A percentile compares a stretch with the other conserved stretches of the same genome.
Conservation (phyloP, 2,329 filamentous ascomycete genomes). For the Aspergillus tamarii region DNA sequence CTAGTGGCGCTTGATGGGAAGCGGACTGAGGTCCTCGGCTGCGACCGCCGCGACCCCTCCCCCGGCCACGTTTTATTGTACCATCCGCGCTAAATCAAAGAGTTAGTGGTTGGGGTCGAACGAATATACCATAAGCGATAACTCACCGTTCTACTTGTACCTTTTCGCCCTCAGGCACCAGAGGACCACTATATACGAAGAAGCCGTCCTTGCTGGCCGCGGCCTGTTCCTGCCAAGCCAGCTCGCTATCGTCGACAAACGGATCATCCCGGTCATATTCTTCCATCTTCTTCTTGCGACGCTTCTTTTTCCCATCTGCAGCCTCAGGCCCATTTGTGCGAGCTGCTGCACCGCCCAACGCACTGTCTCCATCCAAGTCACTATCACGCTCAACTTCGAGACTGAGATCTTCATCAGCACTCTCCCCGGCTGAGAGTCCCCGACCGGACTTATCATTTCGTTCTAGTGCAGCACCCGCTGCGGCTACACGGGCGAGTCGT, state of each 20-base stretch:
- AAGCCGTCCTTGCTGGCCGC: constrained; percentile 95
- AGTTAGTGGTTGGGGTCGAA: constrained; percentile 20
- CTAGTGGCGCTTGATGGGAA: constrained; percentile 72
- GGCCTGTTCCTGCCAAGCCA: constrained; percentile 93
- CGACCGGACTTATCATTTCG: constrained; percentile 70
- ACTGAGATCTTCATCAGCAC: constrained; percentile 76
- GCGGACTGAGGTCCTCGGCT: constrained; percentile 64
- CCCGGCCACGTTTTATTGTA: constrained; percentile 66
- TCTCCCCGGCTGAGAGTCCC: constrained; percentile 73
- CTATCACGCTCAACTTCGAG: constrained; percentile 79
- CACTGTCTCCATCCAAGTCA: constrained; percentile 53
- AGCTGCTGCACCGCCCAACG: constrained; percentile 46
- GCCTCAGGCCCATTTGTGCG: constrained; percentile 57
- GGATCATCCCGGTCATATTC: constrained; percentile 70
- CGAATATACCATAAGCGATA: constrained; percentile 1
- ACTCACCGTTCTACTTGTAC: constrained; percentile 64
- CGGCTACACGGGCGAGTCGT: constrained; percentile 83
- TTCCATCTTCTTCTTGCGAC: constrained; percentile 69
- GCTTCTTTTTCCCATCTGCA: constrained; percentile 72
- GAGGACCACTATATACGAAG: constrained; percentile 93
- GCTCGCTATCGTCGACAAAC: constrained; percentile 85
- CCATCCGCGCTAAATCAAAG: constrained; percentile 65
- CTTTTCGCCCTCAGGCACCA: constrained; percentile 86
- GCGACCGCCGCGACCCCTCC: constrained; percentile 57
- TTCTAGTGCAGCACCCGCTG: constrained; percentile 83